Conservation (phyloP, 768 basidiomycete species). For the Pleurotus salmoneostramineus region DNA sequence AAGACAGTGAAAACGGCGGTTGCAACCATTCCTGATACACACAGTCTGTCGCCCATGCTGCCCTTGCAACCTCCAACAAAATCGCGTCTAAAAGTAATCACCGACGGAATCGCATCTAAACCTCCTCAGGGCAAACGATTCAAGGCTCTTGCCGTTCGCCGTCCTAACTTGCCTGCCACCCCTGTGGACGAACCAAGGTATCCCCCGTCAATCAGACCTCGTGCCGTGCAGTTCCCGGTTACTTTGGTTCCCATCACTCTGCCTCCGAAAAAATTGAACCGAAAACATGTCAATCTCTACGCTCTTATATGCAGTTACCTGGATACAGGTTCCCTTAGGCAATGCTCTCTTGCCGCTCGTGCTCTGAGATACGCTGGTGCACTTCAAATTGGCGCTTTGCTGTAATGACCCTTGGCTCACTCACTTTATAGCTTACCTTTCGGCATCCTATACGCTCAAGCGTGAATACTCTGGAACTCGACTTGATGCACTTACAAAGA, state of each 20-base stretch:
- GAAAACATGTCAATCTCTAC: slow-evolving; percentile 49
- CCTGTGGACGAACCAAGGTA: neutral
- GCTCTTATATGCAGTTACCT: slow-evolving; percentile 53
- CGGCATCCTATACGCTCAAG: slow-evolving; percentile 47
- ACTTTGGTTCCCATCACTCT: slow-evolving; percentile 39
- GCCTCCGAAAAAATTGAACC: slow-evolving; percentile 56
- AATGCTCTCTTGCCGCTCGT: slow-evolving; percentile 52
- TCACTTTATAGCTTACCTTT: slow-evolving; percentile 50
- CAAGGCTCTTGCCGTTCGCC: neutral
- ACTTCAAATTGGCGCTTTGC: slow-evolving; percentile 5
- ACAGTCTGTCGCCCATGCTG: too few relatives aligned
- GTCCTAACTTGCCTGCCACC: too few relatives aligned
- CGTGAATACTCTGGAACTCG: slow-evolving; percentile 48
- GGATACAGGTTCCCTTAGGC: slow-evolving; percentile 34
- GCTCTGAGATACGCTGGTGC: slow-evolving; percentile 63
- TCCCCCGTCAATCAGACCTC: slow-evolving; percentile 13
- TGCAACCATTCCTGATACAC: too few relatives aligned
- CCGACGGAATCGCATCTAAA: too few relatives aligned
- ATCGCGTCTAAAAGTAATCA: too few relatives aligned
- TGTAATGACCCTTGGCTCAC: slow-evolving; percentile 11
- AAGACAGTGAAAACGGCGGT: too few relatives aligned
- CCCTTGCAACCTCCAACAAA: too few relatives aligned
- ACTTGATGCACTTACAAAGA: slow-evolving; percentile 31
- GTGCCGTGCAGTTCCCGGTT: slow-evolving; percentile 32
- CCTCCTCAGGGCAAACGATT: neutral